A percentile compares a stretch with the other conserved stretches of the same genome.
Conservation (phyloP, 2,329 filamentous ascomycete species). For the Xylariomycetidae sp. region DNA sequence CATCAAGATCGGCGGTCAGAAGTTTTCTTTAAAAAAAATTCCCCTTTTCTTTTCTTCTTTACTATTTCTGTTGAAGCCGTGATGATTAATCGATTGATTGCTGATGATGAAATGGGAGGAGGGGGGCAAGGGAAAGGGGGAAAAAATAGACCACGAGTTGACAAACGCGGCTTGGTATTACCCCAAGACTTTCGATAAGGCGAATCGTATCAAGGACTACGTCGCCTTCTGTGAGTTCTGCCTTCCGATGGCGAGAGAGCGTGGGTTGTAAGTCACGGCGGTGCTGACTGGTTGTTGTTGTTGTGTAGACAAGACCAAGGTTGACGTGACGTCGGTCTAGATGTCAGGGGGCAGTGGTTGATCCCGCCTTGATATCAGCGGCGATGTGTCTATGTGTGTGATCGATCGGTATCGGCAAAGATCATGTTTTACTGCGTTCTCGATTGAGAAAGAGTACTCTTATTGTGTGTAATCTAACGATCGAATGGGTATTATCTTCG, state of each 20-base stretch:
- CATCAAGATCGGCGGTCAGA: conserved; percentile 41
- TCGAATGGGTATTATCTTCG: conserved; percentile 18
- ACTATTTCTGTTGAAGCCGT: not conserved
- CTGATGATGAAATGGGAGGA: no score
- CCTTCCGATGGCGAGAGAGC: no score
- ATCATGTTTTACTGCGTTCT: no score
- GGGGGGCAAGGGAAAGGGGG: no score
- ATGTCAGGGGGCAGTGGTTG: no score
- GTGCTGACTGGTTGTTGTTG: no score
- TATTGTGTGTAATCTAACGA: conserved; percentile 6
- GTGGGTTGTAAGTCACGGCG: no score
- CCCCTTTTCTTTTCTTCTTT: not conserved
- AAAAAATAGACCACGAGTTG: conserved; percentile 36
- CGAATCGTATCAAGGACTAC: conserved; percentile 46
- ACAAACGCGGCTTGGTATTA: conserved; percentile 58
- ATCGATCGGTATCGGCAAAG: no score
- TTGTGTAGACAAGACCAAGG: conserved; percentile 18
- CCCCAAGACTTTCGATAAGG: conserved; percentile 42
- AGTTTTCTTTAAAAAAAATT: not conserved
- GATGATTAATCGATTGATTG: no score
- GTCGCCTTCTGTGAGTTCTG: conserved; percentile 52
- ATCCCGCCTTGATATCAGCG: no score
- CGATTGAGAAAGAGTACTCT: no score
- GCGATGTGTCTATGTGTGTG: no score
- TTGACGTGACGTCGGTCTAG: conserved; percentile 10